phyloP scores from a whole-genome alignment of 495 filamentous ascomycete genomes.

The Evernia prunastri region DNA sequence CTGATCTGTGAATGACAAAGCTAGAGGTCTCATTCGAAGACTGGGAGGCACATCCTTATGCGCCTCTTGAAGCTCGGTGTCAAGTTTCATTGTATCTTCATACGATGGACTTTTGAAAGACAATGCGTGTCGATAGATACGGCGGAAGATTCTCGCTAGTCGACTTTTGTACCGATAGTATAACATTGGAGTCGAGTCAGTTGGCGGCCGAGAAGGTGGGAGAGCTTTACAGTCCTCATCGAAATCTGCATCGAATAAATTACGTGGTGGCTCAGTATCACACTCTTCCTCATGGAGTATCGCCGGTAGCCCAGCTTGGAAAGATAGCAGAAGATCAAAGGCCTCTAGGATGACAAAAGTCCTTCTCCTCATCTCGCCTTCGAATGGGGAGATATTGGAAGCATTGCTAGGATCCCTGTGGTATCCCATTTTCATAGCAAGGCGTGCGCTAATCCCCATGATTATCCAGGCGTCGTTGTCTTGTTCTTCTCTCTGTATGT shows the following conservation, averaged over 20 bases:
- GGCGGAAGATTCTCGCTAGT: conserved; percentile 36
- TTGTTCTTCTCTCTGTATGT: conserved; percentile 38
- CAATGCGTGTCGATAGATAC: conserved; percentile 34
- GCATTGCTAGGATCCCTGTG: conserved; percentile 42
- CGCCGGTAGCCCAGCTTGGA: conserved; percentile 49
- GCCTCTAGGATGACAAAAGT: conserved; percentile 31
- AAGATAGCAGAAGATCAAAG: conserved; percentile 35
- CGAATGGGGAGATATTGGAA: conserved; percentile 27
- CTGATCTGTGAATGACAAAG: conserved; percentile 25
- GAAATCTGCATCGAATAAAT: conserved; percentile 47
- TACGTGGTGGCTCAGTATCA: conserved; percentile 41
- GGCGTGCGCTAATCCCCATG: conserved; percentile 40
- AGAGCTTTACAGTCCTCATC: conserved; percentile 37
- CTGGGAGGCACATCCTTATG: conserved; percentile 21
- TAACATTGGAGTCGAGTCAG: conserved; percentile 43
- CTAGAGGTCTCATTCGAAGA: conserved; percentile 14
- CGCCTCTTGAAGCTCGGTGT: conserved; percentile 31
- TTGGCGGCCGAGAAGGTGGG: conserved; percentile 37
- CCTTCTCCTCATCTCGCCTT: conserved; percentile 36
- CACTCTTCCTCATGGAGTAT: conserved; percentile 43
- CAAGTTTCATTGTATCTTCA: conserved; percentile 31
- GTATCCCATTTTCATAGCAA: conserved; percentile 51
- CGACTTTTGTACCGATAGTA: conserved; percentile 44
- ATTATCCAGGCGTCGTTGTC: conserved; percentile 45
- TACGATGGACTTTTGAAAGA: conserved; percentile 29